Evolutionary conservation across 371 early-diverging fungal species (phyloP).

Genomic region (Zopfochytrium polystomum): DNA sequence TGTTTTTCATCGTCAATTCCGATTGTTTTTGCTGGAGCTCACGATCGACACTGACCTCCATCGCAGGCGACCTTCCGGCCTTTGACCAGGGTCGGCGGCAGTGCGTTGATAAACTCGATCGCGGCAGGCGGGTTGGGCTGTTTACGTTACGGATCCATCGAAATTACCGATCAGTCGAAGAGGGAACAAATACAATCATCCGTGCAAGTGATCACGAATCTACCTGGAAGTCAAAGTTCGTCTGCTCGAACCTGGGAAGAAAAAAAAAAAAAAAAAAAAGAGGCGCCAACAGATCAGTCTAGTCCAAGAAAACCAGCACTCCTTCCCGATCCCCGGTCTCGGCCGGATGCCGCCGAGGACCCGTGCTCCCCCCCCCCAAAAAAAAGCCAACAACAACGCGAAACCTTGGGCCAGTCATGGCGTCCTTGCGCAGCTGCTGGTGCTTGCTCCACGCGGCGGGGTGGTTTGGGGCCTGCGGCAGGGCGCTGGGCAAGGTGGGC

Average conservation of each 20-base stretch:
- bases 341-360: not conserved
- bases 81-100: conserved; percentile 73
- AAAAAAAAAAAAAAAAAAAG: not conserved
- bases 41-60: conserved; percentile 67
- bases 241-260: conserved; percentile 76
- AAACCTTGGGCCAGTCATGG: conserved; percentile 67
- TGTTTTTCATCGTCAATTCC: no score
- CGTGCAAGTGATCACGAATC: not conserved
- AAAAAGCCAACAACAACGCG: not conserved
- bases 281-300: not conserved
- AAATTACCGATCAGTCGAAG: not conserved
- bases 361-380: not conserved
- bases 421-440: conserved; percentile 69
- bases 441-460: conserved; percentile 69
- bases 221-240: conserved; percentile 79
- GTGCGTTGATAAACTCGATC: conserved; percentile 85
- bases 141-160: not conserved
- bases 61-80: conserved; percentile 79
- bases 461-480: conserved; percentile 73
- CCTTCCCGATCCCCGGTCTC: not conserved
- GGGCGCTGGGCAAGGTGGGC: not conserved
- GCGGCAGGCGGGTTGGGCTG: conserved; percentile 91
- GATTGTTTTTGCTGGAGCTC: no score
- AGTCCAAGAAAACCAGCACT: not conserved
- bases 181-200: not conserved